phyloP scores from a whole-genome alignment of 2,329 filamentous ascomycete genomes.

The Fusarium stilboides region DNA sequence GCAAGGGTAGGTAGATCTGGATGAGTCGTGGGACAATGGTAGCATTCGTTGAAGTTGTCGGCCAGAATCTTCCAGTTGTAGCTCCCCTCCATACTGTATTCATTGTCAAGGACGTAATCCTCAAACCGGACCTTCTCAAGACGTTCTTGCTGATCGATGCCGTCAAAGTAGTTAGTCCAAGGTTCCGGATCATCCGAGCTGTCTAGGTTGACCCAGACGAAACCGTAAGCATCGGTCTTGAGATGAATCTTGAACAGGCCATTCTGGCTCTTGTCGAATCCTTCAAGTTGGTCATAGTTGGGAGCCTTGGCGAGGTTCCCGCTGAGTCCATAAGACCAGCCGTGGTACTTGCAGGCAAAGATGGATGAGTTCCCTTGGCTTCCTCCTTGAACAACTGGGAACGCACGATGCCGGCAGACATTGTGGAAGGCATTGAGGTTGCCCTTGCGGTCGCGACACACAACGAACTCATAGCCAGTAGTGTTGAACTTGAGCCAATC shows the following conservation, averaged over 20 bases:
- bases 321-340: constrained; percentile 71
- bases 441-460: constrained; percentile 57
- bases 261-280: constrained; percentile 70
- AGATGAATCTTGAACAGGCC: constrained; percentile 69
- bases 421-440: constrained; percentile 73
- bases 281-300: constrained; percentile 64
- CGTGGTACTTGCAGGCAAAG: constrained; percentile 73
- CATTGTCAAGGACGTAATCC: constrained; percentile 68
- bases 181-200: constrained; percentile 59
- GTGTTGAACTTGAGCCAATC: constrained; percentile 70
- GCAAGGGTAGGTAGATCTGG: constrained; percentile 36
- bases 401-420: constrained; percentile 74
- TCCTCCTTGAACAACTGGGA: constrained; percentile 65
- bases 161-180: constrained; percentile 67
- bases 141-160: constrained; percentile 59
- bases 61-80: constrained; percentile 74
- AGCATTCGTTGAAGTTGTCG: constrained; percentile 74
- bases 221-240: constrained; percentile 66
- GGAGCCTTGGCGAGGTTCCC: constrained; percentile 74
- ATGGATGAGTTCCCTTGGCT: constrained; percentile 64
- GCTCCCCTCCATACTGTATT: constrained; percentile 67
- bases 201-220: constrained; percentile 73
- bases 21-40: constrained; percentile 41
- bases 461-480: constrained; percentile 69
- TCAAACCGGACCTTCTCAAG: constrained; percentile 60